Percentiles rank a stretch among this genome's conserved stretches.
Conservation (phyloP, 108 stramenopile species). For the Epithemia pelagica region DNA sequence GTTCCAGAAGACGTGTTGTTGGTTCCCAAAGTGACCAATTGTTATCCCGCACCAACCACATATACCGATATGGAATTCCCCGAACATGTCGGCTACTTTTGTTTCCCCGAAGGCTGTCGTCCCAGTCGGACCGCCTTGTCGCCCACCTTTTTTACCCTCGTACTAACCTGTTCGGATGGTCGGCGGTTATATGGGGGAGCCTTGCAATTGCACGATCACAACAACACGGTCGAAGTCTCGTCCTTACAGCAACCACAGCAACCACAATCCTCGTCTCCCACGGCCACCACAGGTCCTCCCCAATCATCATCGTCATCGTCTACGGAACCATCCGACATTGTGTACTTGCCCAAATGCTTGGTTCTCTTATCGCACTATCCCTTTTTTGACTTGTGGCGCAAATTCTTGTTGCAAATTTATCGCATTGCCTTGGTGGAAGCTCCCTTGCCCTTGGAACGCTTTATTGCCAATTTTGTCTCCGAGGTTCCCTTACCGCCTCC, state of each 20-base stretch:
- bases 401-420: constrained; percentile 71
- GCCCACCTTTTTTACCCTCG: constrained; percentile 72
- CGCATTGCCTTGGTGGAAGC: constrained; percentile 66
- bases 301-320: background rate
- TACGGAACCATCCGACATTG: background rate
- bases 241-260: background rate
- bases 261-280: background rate
- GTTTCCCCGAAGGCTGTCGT: constrained; percentile 64
- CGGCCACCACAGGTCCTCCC: background rate
- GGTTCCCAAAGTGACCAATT: constrained; percentile 49
- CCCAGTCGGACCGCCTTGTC: constrained; percentile 29
- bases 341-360: constrained; percentile 68
- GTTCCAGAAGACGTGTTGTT: constrained; percentile 43
- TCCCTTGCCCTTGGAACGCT: constrained; percentile 86
- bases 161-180: constrained; percentile 64
- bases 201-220: constrained; percentile 65
- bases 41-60: constrained; percentile 48
- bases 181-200: constrained; percentile 59
- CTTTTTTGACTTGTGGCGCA: constrained; percentile 69
- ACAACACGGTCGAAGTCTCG: constrained; percentile 24
- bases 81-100: constrained; percentile 54
- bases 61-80: constrained; percentile 60
- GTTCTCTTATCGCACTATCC: constrained; percentile 83
- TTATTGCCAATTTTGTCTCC: constrained; percentile 74
- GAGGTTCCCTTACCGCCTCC: constrained; percentile 86